Conservation (phyloP, 1,139 yeast species). For the Lodderomyces oxycetoniae region DNA sequence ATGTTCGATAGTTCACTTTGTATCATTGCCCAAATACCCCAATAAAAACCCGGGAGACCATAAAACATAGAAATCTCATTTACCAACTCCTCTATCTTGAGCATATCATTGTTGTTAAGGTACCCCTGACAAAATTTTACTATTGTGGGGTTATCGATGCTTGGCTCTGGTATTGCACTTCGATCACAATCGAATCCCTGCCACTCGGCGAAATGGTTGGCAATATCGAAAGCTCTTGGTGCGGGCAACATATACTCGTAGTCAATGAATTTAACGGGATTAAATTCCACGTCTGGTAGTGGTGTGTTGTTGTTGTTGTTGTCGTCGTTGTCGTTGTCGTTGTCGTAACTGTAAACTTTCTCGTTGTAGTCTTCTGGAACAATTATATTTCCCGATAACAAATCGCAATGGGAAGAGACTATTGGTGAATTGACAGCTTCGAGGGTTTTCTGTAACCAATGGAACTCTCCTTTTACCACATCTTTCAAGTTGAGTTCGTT, state of each 20-base stretch:
- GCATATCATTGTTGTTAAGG: constrained; percentile 27
- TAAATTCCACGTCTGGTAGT: constrained; percentile 28
- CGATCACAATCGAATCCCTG: constrained; percentile 76
- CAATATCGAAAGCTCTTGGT: constrained; percentile 77
- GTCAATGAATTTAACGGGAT: constrained; percentile 66
- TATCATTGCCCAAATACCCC: constrained; percentile 84
- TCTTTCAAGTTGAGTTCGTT: constrained; percentile 30
- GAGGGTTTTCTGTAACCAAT: constrained; percentile 46
- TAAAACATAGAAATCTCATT: constrained; percentile 57
- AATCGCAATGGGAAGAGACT: constrained; percentile 69
- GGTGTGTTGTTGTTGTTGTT: neutral
- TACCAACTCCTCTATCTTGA: constrained; percentile 32
- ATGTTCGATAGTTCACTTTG: constrained; percentile 68
- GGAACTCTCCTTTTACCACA: constrained; percentile 45
- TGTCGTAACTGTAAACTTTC: neutral
- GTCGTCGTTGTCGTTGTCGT: neutral
- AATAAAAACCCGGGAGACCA: constrained; percentile 79
- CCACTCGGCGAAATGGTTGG: constrained; percentile 87
- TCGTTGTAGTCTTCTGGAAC: constrained; percentile 40
- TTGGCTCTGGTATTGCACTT: constrained; percentile 54
- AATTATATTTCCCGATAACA: constrained; percentile 68
- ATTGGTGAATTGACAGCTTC: constrained; percentile 44
- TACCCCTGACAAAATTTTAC: constrained; percentile 54
- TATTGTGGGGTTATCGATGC: constrained; percentile 38
- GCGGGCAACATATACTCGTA: constrained; percentile 80